These are phyloP conservation scores for Aureobasidium pullulans DNA, from an alignment of 2,329 filamentous ascomycete genomes.

Conservation along the genomic window DNA sequence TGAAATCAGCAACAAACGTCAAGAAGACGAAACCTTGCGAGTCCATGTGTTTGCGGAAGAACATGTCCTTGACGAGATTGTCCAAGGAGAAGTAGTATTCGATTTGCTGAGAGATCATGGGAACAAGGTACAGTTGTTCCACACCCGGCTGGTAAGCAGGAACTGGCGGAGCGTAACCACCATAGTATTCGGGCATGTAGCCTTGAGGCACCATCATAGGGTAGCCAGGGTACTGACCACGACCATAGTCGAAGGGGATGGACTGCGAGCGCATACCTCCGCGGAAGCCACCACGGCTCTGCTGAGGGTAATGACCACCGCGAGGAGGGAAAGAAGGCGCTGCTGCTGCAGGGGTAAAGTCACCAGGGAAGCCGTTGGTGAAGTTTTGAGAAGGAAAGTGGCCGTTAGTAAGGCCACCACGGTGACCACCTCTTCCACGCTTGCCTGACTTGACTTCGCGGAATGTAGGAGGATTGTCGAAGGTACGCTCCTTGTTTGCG, in stretches of 20 bases:
- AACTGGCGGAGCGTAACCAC: conserved; percentile 50
- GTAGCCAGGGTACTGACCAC: conserved; percentile 24
- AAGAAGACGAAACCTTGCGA: conserved; percentile 85
- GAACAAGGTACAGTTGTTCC: conserved; percentile 49
- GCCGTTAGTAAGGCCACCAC: conserved; percentile 26
- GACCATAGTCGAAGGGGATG: conserved; percentile 50
- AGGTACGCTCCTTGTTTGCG: neutral
- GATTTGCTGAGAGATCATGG: conserved; percentile 52
- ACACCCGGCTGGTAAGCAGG: conserved; percentile 52
- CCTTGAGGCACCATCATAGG: conserved; percentile 14
- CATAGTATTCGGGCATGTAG: conserved; percentile 40
- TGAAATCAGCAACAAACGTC: conserved; percentile 74
- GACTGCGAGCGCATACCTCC: conserved; percentile 53
- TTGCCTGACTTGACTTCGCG: conserved; percentile 17
- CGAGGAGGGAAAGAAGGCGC: conserved; percentile 23
- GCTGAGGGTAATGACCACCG: conserved; percentile 27
- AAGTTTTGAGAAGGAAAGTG: conserved; percentile 26
- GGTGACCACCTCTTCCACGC: conserved; percentile 25
- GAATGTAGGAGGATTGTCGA: neutral
- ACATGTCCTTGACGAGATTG: conserved; percentile 90
- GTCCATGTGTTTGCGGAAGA: conserved; percentile 85
- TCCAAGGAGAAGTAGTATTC: conserved; percentile 98
- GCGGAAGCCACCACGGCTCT: conserved; percentile 38
- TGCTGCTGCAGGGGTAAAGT: conserved; percentile 19
- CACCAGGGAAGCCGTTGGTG: conserved; percentile 18